Evolutionary conservation across 2,329 filamentous ascomycete genomes (phyloP).

Genomic region (Cladosporium sp.): DNA sequence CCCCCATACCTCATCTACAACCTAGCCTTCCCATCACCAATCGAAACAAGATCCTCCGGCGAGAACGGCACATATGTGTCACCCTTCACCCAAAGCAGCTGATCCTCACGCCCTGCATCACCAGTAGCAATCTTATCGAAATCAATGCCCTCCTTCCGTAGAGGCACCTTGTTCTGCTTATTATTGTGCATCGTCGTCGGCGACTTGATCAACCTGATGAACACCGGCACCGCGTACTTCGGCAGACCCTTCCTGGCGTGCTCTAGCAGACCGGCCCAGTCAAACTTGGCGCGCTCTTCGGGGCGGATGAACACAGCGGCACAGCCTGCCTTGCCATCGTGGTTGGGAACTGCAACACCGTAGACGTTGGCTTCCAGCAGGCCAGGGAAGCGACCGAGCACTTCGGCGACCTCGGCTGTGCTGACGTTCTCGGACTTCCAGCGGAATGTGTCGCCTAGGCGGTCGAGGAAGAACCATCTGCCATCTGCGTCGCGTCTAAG

Average conservation of each 20-base stretch:
- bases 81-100: conserved; percentile 54
- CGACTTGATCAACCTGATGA: conserved; percentile 62
- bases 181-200: conserved; percentile 69
- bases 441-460: conserved; percentile 51
- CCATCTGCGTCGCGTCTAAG: conserved; percentile 46
- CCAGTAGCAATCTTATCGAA: conserved; percentile 66
- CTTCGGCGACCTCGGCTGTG: conserved; percentile 50
- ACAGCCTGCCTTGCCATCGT: conserved; percentile 55
- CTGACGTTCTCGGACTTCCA: conserved; percentile 54
- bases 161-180: conserved; percentile 84
- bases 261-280: conserved; percentile 61
- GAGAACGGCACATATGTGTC: conserved; percentile 60
- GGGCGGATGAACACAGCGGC: conserved; percentile 60
- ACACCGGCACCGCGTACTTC: conserved; percentile 73
- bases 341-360: conserved; percentile 48
- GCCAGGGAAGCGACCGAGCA: conserved; percentile 46
- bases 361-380: conserved; percentile 52
- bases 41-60: conserved; percentile 44
- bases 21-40: conserved; percentile 16
- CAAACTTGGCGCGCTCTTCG: conserved; percentile 50
- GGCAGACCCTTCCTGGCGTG: conserved; percentile 63
- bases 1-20: conserved; percentile 8
- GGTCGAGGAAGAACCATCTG: conserved; percentile 52
- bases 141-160: conserved; percentile 89
- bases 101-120: conserved; percentile 45